Conservation (phyloP, 176 grass and related monocot species). For the Bothriochloa decipiens region DNA sequence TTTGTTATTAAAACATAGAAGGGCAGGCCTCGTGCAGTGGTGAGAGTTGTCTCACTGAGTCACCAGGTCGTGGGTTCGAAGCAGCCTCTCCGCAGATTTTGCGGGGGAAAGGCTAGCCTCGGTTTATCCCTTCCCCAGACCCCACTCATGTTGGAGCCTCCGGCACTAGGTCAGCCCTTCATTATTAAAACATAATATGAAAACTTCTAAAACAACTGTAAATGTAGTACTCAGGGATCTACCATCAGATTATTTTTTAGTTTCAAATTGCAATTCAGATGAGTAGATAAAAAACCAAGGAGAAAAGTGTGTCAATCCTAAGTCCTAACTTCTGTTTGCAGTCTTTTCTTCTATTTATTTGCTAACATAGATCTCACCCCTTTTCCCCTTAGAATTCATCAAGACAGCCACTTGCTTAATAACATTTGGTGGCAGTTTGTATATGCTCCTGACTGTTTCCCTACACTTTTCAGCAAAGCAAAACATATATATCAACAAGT, state of each 20-base stretch:
- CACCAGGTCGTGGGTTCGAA: too few species aligned
- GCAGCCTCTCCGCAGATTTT: too few species aligned
- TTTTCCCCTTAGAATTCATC: neutral
- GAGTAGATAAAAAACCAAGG: neutral
- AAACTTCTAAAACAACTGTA: neutral
- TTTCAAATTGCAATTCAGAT: neutral
- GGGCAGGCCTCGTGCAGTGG: too few species aligned
- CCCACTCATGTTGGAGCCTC: too few species aligned
- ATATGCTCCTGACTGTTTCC: neutral
- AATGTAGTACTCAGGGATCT: neutral
- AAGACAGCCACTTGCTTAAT: neutral
- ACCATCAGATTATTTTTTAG: neutral
- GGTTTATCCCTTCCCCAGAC: too few species aligned
- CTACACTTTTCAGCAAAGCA: neutral
- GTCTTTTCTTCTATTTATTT: neutral
- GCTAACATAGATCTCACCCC: neutral
- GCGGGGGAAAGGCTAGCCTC: too few species aligned
- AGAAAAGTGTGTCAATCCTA: neutral
- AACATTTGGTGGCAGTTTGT: neutral
- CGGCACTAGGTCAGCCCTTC: neutral
- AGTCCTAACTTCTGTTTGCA: constrained; percentile 4
- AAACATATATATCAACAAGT: neutral
- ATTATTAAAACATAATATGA: constrained; percentile 12
- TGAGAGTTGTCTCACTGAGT: too few species aligned
- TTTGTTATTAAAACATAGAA: constrained; percentile 5